Evolutionary conservation across 129 eudicot species (phyloP).

Genomic region (Flaveria linearis): DNA sequence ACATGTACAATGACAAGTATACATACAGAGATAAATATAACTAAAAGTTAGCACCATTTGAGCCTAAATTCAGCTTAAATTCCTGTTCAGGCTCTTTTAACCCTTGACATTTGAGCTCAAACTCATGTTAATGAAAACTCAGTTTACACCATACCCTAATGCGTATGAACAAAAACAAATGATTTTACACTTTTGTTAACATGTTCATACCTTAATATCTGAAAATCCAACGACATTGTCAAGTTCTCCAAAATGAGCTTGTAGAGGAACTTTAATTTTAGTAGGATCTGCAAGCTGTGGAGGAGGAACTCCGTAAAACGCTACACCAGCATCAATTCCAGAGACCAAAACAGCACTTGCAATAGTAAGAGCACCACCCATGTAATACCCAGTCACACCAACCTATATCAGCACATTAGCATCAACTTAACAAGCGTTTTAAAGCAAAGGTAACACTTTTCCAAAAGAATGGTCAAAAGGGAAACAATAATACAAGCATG

Average conservation of each 20-base stretch:
- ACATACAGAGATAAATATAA: no score
- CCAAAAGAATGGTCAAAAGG: background rate
- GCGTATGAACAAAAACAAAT: background rate
- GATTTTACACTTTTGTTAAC: background rate
- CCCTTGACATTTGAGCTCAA: no score
- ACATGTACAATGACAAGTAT: no score
- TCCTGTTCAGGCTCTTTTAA: no score
- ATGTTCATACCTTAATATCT: slow-evolving; percentile 63
- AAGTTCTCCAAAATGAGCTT: slow-evolving; percentile 93
- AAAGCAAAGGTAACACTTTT: background rate
- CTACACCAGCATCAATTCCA: slow-evolving; percentile 80
- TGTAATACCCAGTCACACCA: slow-evolving; percentile 95
- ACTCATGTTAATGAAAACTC: background rate
- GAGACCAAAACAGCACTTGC: slow-evolving; percentile 87
- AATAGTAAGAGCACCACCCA: slow-evolving; percentile 98
- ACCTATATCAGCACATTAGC: slow-evolving; percentile 44
- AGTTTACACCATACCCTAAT: background rate
- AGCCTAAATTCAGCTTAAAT: no score
- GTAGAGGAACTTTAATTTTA: slow-evolving; percentile 77
- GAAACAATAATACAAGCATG: background rate
- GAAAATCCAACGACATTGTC: slow-evolving; percentile 77
- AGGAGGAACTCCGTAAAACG: slow-evolving; percentile 93
- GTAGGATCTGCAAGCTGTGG: slow-evolving; percentile 82
- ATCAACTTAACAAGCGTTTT: background rate
- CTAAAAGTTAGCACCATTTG: no score